Percentiles rank a stretch among this genome's conserved stretches.
phyloP scores from a whole-genome alignment of 345 rosid species.

The Turritis glabra region DNA sequence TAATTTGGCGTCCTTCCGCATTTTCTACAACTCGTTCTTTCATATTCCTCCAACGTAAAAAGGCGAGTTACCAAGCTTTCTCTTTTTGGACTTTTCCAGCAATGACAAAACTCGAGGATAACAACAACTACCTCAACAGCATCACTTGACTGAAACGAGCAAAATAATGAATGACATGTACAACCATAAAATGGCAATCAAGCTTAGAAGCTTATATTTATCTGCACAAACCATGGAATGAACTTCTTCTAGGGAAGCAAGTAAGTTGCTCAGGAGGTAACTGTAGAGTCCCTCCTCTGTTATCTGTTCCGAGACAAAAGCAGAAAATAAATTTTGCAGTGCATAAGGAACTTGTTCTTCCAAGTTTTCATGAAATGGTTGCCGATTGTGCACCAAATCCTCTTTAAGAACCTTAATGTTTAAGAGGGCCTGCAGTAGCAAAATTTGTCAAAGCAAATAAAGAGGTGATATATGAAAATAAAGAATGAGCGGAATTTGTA shows the following conservation, averaged over 20 bases:
- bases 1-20: conserved; percentile 20
- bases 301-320: conserved; percentile 6
- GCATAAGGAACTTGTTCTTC: conserved; percentile 17
- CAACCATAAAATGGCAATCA: neutral
- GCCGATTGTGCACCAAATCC: conserved; percentile 7
- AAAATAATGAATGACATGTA: neutral
- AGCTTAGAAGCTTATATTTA: neutral
- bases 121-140: conserved; percentile 7
- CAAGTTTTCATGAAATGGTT: neutral
- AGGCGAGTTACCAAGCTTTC: conserved; percentile 23
- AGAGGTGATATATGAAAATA: neutral
- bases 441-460: neutral
- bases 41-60: conserved; percentile 23
- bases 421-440: conserved; percentile 19
- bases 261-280: conserved; percentile 7
- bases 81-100: conserved; percentile 26
- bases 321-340: neutral
- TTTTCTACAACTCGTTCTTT: conserved; percentile 12
- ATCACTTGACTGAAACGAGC: conserved; percentile 15
- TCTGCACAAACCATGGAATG: conserved; percentile 18
- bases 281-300: conserved; percentile 15
- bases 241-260: conserved; percentile 22
- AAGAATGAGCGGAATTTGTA: neutral
- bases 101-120: conserved; percentile 22
- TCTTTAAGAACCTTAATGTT: conserved; percentile 16